These are phyloP conservation scores for Solanum lycopersicoides DNA, from an alignment of 257 asterid genomes.

Conservation along the genomic window DNA sequence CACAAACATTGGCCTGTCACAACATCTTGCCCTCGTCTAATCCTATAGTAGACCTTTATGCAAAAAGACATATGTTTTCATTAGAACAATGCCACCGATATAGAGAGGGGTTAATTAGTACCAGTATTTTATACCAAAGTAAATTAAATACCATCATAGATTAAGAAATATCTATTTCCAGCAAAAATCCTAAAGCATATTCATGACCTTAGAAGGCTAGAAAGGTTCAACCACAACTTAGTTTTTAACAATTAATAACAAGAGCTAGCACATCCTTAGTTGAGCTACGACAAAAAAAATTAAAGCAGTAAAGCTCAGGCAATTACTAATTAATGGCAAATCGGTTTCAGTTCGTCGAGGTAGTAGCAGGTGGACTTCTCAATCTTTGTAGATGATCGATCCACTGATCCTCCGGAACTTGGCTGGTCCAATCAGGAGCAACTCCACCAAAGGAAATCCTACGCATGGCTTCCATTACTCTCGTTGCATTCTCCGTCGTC, in stretches of 20 bases:
- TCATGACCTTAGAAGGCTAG: not conserved
- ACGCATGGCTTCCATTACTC: conserved; percentile 85
- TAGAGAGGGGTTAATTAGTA: not conserved
- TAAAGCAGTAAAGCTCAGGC: not conserved
- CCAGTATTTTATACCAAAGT: not conserved
- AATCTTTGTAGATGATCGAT: conserved; percentile 36
- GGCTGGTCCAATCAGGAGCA: conserved; percentile 67
- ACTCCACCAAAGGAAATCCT: conserved; percentile 51
- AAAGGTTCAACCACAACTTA: not conserved
- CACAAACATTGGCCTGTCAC: not conserved
- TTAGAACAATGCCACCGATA: not conserved
- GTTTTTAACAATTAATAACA: not conserved
- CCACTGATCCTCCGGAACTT: conserved; percentile 71
- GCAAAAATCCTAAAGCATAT: not conserved
- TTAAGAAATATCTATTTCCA: not conserved
- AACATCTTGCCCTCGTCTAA: not conserved
- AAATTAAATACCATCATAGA: not conserved
- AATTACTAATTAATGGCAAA: not conserved
- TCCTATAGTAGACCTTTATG: not conserved
- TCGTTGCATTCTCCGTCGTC: conserved; percentile 52
- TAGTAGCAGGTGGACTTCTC: conserved; percentile 21
- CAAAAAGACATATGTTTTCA: not conserved
- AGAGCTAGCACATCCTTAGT: not conserved
- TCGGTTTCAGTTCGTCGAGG: not conserved
- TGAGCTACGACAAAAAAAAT: not conserved